Percentiles rank a stretch among this genome's conserved stretches.
These are phyloP conservation scores for Sugiyamaella japonica DNA, from an alignment of 1,139 yeast genomes.

Conservation along the genomic window DNA sequence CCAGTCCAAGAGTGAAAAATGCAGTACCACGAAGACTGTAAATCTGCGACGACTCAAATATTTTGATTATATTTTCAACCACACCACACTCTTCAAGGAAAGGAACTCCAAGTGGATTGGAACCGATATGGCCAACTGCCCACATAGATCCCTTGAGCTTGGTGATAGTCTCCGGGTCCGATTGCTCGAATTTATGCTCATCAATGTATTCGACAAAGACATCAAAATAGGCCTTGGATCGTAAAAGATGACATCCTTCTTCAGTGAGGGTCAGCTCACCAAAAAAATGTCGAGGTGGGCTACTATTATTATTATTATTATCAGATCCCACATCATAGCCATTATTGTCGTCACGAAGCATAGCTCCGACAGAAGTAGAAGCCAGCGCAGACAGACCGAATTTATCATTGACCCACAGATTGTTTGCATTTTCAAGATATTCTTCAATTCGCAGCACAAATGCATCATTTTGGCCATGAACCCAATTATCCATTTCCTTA, in stretches of 20 bases:
- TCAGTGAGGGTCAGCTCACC: slow-evolving; percentile 77
- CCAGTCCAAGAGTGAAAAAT: slow-evolving; percentile 72
- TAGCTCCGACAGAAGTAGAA: slow-evolving; percentile 1
- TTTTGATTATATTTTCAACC: slow-evolving; percentile 54
- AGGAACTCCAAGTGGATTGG: slow-evolving; percentile 60
- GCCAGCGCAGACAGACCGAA: slow-evolving; percentile 1
- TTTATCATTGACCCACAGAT: slow-evolving; percentile 24
- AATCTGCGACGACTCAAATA: slow-evolving; percentile 55
- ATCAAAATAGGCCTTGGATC: slow-evolving; percentile 50
- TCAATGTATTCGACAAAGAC: slow-evolving; percentile 47
- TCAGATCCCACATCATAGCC: slow-evolving; percentile 12
- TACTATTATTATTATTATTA: neutral
- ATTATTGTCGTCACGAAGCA: slow-evolving; percentile 13
- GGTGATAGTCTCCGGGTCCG: slow-evolving; percentile 37
- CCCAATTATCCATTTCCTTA: slow-evolving; percentile 60
- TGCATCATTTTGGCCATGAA: slow-evolving; percentile 52
- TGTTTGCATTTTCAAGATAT: slow-evolving; percentile 38
- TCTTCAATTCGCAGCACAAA: slow-evolving; percentile 57
- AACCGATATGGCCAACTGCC: slow-evolving; percentile 84
- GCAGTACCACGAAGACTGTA: slow-evolving; percentile 75
- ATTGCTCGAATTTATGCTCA: slow-evolving; percentile 37
- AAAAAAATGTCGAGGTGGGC: slow-evolving; percentile 68
- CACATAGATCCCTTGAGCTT: slow-evolving; percentile 75
- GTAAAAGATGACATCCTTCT: slow-evolving; percentile 64
- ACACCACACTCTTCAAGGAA: slow-evolving; percentile 61